Conservation (phyloP, 2,329 filamentous ascomycete species). For the Xylariaceae sp. region DNA sequence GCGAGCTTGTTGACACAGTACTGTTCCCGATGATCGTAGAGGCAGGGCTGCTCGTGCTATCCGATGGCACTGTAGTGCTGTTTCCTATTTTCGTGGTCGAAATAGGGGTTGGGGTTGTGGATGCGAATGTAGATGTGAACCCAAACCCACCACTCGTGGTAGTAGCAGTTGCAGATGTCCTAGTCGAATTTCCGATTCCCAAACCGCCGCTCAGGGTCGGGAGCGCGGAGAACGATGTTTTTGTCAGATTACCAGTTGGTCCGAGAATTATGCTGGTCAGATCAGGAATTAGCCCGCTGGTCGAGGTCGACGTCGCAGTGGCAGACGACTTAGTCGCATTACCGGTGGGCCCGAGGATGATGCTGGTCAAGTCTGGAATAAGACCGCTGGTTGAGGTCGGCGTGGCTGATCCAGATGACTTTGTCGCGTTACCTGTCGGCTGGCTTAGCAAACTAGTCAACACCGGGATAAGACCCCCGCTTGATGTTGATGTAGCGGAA, state of each 20-base stretch:
- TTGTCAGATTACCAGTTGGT: constrained; percentile 18
- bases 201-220: constrained; percentile 10
- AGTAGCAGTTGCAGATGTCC: background rate
- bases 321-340: background rate
- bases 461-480: background rate
- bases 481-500: background rate
- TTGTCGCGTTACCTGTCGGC: constrained; percentile 18
- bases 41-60: constrained; percentile 20
- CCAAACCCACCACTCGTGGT: constrained; percentile 12
- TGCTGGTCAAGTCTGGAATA: background rate
- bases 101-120: constrained; percentile 6
- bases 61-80: constrained; percentile 13
- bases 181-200: background rate
- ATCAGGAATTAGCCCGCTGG: constrained; percentile 1
- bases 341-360: background rate
- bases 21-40: constrained; percentile 6
- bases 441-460: constrained; percentile 7
- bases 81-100: constrained; percentile 17
- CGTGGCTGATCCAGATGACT: constrained; percentile 1
- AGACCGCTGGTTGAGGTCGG: background rate
- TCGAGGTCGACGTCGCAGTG: background rate
- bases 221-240: constrained; percentile 2
- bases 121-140: constrained; percentile 9
- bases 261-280: constrained; percentile 8
- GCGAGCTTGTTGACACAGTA: constrained; percentile 11